Conservation (phyloP, 257 asterid genomes). For the Nicotiana tabacum region DNA sequence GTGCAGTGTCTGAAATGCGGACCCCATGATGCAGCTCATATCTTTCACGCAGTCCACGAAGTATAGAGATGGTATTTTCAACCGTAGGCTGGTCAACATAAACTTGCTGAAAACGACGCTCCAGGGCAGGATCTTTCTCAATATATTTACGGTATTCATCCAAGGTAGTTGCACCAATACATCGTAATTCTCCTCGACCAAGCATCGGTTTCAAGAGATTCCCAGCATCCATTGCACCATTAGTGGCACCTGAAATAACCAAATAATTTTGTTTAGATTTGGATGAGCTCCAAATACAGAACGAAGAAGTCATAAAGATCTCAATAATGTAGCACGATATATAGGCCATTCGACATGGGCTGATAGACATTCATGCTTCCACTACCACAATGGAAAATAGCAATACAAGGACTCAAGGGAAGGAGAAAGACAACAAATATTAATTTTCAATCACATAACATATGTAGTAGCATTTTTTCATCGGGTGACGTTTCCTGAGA, state of each 20-base stretch:
- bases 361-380: background rate
- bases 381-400: background rate
- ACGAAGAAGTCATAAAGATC: background rate
- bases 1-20: constrained; percentile 86
- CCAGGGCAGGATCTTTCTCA: constrained; percentile 90
- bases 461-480: background rate
- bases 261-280: background rate
- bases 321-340: background rate
- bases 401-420: background rate
- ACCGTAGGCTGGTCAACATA: constrained; percentile 91
- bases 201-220: constrained; percentile 97
- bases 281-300: background rate
- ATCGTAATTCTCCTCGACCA: constrained; percentile 95
- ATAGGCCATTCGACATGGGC: background rate
- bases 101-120: constrained; percentile 97
- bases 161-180: constrained; percentile 96
- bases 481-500: background rate
- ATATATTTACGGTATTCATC: constrained; percentile 92
- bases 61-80: constrained; percentile 83
- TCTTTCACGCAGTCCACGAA: constrained; percentile 92
- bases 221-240: constrained; percentile 99
- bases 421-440: background rate
- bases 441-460: background rate
- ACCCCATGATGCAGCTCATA: constrained; percentile 97
- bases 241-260: constrained; percentile 69